These are phyloP conservation scores for Phalaenopsis hybrid DNA, from an alignment of 116 monocot genomes.

Conservation along the genomic window DNA sequence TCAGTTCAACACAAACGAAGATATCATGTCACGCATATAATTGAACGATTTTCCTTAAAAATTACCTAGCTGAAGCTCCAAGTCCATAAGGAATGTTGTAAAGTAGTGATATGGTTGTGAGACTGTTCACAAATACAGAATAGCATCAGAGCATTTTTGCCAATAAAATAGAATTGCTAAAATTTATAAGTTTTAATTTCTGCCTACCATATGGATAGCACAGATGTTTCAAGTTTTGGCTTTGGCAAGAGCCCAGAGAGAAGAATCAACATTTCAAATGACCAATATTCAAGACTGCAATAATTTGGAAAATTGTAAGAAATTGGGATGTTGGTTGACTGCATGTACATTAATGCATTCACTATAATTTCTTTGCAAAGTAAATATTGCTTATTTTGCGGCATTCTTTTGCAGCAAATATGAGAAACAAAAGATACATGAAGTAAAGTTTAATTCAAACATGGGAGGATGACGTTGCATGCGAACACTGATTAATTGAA, in stretches of 20 bases:
- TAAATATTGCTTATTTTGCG: not conserved
- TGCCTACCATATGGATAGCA: constrained; percentile 63
- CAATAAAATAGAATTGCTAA: not conserved
- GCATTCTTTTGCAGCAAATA: not conserved
- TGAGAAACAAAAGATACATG: not conserved
- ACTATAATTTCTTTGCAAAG: not conserved
- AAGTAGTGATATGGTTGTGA: constrained; percentile 30
- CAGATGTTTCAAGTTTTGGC: constrained; percentile 68
- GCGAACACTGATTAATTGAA: not conserved
- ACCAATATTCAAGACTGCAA: constrained; percentile 73
- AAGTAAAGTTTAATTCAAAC: not conserved
- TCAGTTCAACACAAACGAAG: not conserved
- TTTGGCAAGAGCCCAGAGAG: constrained; percentile 71
- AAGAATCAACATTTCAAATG: constrained; percentile 55
- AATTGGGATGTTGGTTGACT: not conserved
- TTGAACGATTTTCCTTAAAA: not conserved
- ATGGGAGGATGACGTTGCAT: not conserved
- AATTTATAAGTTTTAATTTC: not conserved
- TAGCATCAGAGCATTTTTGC: not conserved
- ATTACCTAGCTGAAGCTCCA: constrained; percentile 52
- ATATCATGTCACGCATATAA: not conserved
- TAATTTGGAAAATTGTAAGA: not conserved
- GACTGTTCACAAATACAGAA: constrained; percentile 21
- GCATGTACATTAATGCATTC: not conserved
- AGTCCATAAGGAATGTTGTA: constrained; percentile 49